Evolutionary conservation across 768 basidiomycete genomes (phyloP).

Genomic region (Pleurotus tuber-regium): DNA sequence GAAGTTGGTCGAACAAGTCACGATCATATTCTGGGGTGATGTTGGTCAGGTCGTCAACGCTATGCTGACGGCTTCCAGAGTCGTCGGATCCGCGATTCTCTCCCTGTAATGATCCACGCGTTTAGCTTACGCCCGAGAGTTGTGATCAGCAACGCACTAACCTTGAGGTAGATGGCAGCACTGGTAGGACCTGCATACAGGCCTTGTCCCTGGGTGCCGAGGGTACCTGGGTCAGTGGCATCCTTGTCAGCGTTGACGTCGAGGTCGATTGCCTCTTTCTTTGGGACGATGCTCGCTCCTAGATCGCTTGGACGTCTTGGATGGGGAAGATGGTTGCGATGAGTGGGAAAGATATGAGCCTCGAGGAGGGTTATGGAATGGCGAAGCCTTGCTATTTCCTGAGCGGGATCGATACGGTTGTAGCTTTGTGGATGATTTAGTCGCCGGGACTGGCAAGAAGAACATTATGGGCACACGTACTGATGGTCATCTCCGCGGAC

Average conservation of each 20-base stretch:
- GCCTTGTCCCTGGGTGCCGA: conserved; percentile 63
- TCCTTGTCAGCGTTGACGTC: conserved; percentile 23
- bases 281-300: conserved; percentile 31
- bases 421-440: conserved; percentile 25
- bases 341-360: conserved; percentile 50
- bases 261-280: conserved; percentile 51
- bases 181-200: conserved; percentile 81
- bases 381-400: conserved; percentile 65
- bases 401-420: conserved; percentile 57
- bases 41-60: conserved; percentile 36
- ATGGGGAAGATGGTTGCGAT: conserved; percentile 30
- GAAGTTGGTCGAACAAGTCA: conserved; percentile 67
- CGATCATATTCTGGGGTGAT: conserved; percentile 62
- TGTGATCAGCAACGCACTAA: too few relatives aligned
- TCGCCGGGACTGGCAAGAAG: not conserved
- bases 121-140: too few relatives aligned
- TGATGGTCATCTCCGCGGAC: conserved; percentile 61
- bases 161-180: conserved; percentile 66
- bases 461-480: conserved; percentile 43
- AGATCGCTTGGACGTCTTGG: conserved; percentile 29
- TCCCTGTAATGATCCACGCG: too few relatives aligned
- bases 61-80: conserved; percentile 47
- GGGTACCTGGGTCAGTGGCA: conserved; percentile 49
- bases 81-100: conserved; percentile 52
- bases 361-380: conserved; percentile 70